phyloP scores from a whole-genome alignment of 805 yeast species.

The Zygoascus biomembranicola region DNA sequence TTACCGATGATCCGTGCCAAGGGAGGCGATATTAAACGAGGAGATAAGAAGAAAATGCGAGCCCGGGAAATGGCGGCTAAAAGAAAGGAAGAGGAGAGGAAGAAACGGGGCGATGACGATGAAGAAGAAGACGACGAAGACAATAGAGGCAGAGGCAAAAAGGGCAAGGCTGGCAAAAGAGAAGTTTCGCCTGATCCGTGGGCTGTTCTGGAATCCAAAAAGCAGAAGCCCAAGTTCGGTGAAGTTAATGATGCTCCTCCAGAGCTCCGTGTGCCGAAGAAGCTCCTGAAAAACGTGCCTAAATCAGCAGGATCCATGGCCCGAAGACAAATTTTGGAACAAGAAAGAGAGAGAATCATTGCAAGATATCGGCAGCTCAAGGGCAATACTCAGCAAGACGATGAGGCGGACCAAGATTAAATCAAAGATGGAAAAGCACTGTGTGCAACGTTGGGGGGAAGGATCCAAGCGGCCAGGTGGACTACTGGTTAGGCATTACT shows the following conservation, averaged over 20 bases:
- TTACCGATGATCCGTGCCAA: conserved; percentile 32
- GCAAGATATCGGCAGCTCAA: conserved; percentile 27
- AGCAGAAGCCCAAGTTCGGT: conserved; percentile 30
- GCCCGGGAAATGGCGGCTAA: conserved; percentile 16
- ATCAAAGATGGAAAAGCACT: too few relatives aligned
- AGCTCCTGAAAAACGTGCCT: conserved; percentile 30
- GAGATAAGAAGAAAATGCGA: conserved; percentile 20
- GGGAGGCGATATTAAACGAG: conserved; percentile 24
- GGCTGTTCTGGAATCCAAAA: conserved; percentile 27
- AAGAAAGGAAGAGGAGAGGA: conserved; percentile 21
- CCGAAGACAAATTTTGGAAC: conserved; percentile 30
- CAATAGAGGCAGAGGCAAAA: background rate
- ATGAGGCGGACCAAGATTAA: background rate
- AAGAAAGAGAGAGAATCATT: conserved; percentile 31
- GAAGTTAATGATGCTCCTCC: conserved; percentile 37
- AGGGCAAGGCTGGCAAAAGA: conserved; percentile 15
- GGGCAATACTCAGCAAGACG: conserved; percentile 9
- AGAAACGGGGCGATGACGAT: conserved; percentile 16
- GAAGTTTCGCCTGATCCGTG: conserved; percentile 37
- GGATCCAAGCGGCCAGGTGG: too few relatives aligned
- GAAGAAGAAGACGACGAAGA: conserved; percentile 3
- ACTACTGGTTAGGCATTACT: too few relatives aligned
- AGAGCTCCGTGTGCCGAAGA: conserved; percentile 26
- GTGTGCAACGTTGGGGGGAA: too few relatives aligned
- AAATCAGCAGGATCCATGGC: conserved; percentile 34